Evolutionary conservation across 768 basidiomycete genomes (phyloP).

Genomic region (Suillus subluteus): DNA sequence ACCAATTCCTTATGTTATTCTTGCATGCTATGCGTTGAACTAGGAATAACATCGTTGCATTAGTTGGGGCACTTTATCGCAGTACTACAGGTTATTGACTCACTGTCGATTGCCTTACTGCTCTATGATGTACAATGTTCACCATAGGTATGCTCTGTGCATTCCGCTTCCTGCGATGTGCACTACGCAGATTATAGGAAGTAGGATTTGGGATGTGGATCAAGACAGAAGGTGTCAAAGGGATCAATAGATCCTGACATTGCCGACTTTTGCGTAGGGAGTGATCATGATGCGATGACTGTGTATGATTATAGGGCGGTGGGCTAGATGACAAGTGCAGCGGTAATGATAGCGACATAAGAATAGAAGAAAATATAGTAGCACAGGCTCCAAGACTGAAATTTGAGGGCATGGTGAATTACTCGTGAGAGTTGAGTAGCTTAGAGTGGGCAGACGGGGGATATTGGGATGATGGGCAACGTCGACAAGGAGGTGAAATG

Average conservation of each 20-base stretch:
- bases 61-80: background rate
- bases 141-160: constrained; percentile 8
- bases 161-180: background rate
- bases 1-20: background rate
- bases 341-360: background rate
- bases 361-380: background rate
- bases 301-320: constrained; percentile 12
- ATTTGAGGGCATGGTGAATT: background rate
- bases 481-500: background rate
- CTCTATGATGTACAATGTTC: background rate
- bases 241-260: constrained; percentile 10
- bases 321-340: background rate
- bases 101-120: background rate
- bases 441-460: background rate
- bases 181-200: background rate
- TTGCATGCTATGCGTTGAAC: background rate
- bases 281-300: background rate
- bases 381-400: background rate
- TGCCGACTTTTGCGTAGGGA: background rate
- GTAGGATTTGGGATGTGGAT: constrained; percentile 10
- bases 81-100: background rate
- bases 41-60: background rate
- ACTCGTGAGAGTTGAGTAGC: too few species aligned
- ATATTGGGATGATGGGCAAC: background rate
- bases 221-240: background rate